A percentile compares a stretch with the other conserved stretches of the same genome.
These are phyloP conservation scores for Cryptococcus depauperatus DNA, from an alignment of 1,284 basidiomycete genomes.

Conservation along the genomic window DNA sequence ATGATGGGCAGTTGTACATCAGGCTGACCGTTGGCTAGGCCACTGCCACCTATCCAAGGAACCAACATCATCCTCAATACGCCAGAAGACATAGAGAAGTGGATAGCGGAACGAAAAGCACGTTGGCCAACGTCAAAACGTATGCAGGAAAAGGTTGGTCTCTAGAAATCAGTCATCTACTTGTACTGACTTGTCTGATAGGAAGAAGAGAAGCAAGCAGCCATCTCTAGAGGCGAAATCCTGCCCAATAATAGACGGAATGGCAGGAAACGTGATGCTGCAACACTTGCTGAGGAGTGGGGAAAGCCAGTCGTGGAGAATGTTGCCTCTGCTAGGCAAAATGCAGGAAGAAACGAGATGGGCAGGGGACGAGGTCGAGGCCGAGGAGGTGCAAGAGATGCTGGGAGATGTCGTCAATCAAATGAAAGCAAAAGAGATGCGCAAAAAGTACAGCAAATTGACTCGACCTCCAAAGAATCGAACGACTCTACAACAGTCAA, in stretches of 20 bases:
- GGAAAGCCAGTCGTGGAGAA: constrained; percentile 16
- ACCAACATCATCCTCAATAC: constrained; percentile 68
- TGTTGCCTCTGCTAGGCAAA: neutral
- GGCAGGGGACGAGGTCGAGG: constrained; percentile 27
- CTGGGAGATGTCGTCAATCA: constrained; percentile 4
- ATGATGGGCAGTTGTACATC: neutral
- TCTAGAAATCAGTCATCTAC: neutral
- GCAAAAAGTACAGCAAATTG: neutral
- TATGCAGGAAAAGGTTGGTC: constrained; percentile 59
- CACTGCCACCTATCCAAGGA: constrained; percentile 61
- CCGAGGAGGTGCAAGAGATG: constrained; percentile 26
- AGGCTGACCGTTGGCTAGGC: constrained; percentile 9
- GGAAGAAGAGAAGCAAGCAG: constrained; percentile 63
- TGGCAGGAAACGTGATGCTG: constrained; percentile 23
- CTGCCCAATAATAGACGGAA: constrained; percentile 37
- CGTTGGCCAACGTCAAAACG: constrained; percentile 66
- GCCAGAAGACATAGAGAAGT: constrained; percentile 68
- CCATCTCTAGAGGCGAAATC: constrained; percentile 67
- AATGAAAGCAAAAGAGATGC: constrained; percentile 10
- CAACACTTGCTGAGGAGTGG: constrained; percentile 39
- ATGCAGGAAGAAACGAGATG: constrained; percentile 7
- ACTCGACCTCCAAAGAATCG: neutral
- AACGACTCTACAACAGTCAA: too few relatives aligned
- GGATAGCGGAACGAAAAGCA: constrained; percentile 78
- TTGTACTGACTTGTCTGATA: constrained; percentile 7